Percentiles rank a stretch among this genome's conserved stretches.
Evolutionary conservation across 139 green algal genomes (phyloP).

Genomic region (Penium margaritaceum): DNA sequence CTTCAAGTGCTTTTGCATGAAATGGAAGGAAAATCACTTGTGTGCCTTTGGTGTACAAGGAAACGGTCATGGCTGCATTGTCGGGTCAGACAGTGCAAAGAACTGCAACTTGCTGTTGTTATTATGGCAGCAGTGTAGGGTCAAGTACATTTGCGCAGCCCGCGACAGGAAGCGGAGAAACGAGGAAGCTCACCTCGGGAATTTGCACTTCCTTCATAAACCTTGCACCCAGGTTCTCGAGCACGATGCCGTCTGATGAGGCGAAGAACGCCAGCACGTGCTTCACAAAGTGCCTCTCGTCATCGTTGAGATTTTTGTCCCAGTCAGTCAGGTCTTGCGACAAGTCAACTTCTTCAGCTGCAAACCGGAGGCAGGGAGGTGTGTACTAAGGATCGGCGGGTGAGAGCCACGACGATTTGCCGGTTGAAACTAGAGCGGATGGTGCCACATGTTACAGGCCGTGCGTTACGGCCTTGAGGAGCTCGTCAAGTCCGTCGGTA

Average conservation of each 20-base stretch:
- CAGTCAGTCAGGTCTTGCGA: conserved; percentile 79
- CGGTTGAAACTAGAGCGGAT: neutral
- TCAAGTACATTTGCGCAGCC: neutral
- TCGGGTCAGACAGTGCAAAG: neutral
- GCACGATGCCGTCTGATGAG: conserved; percentile 87
- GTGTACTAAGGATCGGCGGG: neutral
- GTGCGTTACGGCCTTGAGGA: no score
- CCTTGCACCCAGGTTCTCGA: conserved; percentile 86
- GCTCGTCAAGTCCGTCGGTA: no score
- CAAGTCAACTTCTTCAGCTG: conserved; percentile 87
- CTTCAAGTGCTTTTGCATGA: no score
- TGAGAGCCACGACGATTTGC: neutral
- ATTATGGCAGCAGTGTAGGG: neutral
- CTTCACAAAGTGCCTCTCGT: conserved; percentile 90
- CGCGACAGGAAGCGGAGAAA: neutral
- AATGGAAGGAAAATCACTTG: no score
- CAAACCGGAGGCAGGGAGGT: neutral
- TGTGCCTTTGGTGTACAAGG: no score
- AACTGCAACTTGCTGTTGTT: neutral
- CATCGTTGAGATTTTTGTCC: conserved; percentile 76
- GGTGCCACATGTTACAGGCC: neutral
- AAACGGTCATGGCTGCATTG: neutral
- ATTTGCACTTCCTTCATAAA: conserved; percentile 93
- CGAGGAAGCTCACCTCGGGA: conserved; percentile 62
- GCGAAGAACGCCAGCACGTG: conserved; percentile 96